Evolutionary conservation across 139 green algal genomes (phyloP), one percentile per base, ranked within the genome.

Genomic region (Edaphochlamys debaryana): DNA sequence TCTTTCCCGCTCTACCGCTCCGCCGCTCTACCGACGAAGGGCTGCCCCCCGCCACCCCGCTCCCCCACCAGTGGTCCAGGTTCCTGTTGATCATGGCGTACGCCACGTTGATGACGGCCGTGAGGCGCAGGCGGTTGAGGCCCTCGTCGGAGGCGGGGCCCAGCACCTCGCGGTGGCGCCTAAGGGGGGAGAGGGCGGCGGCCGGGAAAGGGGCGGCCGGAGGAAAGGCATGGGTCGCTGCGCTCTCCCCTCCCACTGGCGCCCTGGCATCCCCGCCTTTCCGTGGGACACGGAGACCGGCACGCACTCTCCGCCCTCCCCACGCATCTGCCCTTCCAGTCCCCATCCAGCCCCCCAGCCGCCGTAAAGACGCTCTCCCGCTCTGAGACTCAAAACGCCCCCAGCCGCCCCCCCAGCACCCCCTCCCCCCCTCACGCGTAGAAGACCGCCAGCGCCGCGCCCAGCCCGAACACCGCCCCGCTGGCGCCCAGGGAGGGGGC

Each of bases 381-480:
- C n/a, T n/a, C n/a, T n/a, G n/a, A n/a, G n/a, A n/a, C n/a, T n/a
- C n/a, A n/a, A n/a, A n/a, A n/a, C n/a, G n/a, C n/a, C n/a, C n/a
- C n/a, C n/a, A n/a, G n/a, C n/a, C n/a, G n/a, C n/a, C n/a, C n/a
- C n/a, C n/a, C n/a, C n/a, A n/a, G n/a, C n/a, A n/a, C n/a, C n/a
- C n/a, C n/a, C n/a, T n/a, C n/a, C 25, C 50, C 52, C 36, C 89
- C 88, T 6, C 86, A 84, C 83, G 60, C 89, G 76, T 91, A 93
- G 70, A 93, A 94, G 52, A 92, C 23, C 3, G 38, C 91, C 60
- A 94, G 85, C 1, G 90, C 89, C 11, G 91, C 92, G 4, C 84
- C 89, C 29, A 94, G 62, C 9, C 93, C 93, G 83, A 94, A 95
- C 22, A 94, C 29, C 19, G 86, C 41, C 75, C 92, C 72, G 85